Conservation (phyloP, 768 basidiomycete species). For the Sistotremastrum suecicum region DNA sequence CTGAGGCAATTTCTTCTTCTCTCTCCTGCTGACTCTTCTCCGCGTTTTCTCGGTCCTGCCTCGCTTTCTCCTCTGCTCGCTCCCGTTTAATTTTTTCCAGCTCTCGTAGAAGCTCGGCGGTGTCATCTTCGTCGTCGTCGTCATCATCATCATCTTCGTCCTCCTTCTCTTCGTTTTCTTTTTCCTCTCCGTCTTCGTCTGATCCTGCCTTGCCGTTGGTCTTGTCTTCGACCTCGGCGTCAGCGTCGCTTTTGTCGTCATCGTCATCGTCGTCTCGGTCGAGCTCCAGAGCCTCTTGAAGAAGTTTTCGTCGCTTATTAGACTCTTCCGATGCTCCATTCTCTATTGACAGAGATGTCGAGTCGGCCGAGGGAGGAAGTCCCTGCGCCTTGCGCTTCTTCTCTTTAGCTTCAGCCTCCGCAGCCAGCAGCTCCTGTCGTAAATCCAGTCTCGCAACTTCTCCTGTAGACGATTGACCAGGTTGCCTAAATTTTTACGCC, state of each 20-base stretch:
- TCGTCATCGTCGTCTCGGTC: constrained; percentile 86
- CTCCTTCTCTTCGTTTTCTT: constrained; percentile 34
- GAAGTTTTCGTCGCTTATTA: constrained; percentile 73
- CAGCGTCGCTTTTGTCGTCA: constrained; percentile 31
- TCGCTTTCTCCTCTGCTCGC: constrained; percentile 82
- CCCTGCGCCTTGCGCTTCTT: constrained; percentile 92
- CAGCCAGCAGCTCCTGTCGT: constrained; percentile 65
- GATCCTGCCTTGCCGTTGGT: constrained; percentile 10
- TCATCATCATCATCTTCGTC: constrained; percentile 41
- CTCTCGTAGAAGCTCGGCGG: constrained; percentile 86
- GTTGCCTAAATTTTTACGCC: constrained; percentile 37
- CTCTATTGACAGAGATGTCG: constrained; percentile 13
- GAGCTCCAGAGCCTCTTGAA: constrained; percentile 75
- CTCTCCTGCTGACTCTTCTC: constrained; percentile 44
- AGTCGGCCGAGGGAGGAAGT: constrained; percentile 19
- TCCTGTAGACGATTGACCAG: constrained; percentile 69
- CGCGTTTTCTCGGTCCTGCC: constrained; percentile 64
- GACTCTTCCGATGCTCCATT: constrained; percentile 39
- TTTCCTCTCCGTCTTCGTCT: constrained; percentile 22
- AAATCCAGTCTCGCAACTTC: constrained; percentile 76
- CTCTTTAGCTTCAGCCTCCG: constrained; percentile 77
- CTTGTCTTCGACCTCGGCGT: constrained; percentile 17
- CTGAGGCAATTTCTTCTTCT: constrained; percentile 74
- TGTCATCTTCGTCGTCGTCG: constrained; percentile 74
- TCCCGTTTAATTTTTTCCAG: constrained; percentile 98